phyloP scores from a whole-genome alignment of 2,329 filamentous ascomycete genomes.

The Esteya vermicola region DNA sequence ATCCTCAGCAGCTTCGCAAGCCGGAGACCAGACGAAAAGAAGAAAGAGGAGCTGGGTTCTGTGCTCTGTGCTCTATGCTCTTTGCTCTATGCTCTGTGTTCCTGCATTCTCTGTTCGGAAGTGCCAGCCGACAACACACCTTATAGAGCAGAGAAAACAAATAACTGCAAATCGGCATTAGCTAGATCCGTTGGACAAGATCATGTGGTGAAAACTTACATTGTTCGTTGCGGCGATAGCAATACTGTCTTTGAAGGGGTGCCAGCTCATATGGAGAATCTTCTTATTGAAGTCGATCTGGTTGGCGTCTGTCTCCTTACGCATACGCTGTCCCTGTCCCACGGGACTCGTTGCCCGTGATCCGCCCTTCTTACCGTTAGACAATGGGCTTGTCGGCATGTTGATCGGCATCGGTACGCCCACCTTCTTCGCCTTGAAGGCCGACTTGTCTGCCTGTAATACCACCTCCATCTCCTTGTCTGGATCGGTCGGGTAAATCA shows the following conservation, averaged over 20 bases:
- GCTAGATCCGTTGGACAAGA: neutral
- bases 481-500: constrained; percentile 97
- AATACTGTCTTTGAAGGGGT: constrained; percentile 98
- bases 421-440: constrained; percentile 99
- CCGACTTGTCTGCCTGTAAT: constrained; percentile 93
- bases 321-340: constrained; percentile 83
- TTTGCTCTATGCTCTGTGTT: neutral
- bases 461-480: constrained; percentile 96
- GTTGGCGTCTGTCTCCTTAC: constrained; percentile 97
- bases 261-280: constrained; percentile 99
- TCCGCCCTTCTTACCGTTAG: constrained; percentile 72
- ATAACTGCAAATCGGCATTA: neutral
- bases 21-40: neutral
- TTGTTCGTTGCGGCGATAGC: constrained; percentile 99
- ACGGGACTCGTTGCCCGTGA: constrained; percentile 81
- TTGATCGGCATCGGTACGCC: constrained; percentile 97
- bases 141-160: constrained; percentile 5
- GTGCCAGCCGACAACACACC: too few relatives aligned
- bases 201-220: constrained; percentile 43
- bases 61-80: neutral
- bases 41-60: too few relatives aligned
- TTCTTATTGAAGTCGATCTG: constrained; percentile 99
- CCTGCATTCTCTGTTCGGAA: too few relatives aligned
- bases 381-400: constrained; percentile 55
- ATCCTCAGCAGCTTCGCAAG: neutral